A percentile compares a stretch with the other conserved stretches of the same genome.
These are phyloP conservation scores for Sclerotiophoma versabilis DNA, from an alignment of 2,329 filamentous ascomycete species.

Conservation along the genomic window DNA sequence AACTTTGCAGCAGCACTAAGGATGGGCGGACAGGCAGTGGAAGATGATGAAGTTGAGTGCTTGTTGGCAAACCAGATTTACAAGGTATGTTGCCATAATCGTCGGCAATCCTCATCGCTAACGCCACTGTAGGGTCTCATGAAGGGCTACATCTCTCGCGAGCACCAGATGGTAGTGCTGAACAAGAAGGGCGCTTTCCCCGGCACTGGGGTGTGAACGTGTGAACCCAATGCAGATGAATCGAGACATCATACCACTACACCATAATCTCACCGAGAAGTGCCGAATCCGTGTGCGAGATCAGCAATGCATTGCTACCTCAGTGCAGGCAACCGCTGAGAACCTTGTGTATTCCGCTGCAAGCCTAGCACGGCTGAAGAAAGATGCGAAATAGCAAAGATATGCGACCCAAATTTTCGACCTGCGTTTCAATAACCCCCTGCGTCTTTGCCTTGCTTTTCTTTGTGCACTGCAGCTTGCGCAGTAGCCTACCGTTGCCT, in stretches of 20 bases:
- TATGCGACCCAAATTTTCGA: slow-evolving; percentile 6
- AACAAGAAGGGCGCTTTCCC: slow-evolving; percentile 95
- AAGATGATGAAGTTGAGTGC: slow-evolving; percentile 94
- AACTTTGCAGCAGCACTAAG: slow-evolving; percentile 88
- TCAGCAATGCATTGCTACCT: background rate
- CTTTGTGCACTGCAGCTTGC: slow-evolving; percentile 6
- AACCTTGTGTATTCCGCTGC: background rate
- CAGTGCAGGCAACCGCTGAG: background rate
- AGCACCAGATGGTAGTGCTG: slow-evolving; percentile 86
- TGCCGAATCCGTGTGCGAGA: background rate
- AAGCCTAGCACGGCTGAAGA: background rate
- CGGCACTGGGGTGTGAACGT: slow-evolving; percentile 77
- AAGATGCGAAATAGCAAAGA: background rate
- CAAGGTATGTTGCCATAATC: slow-evolving; percentile 69
- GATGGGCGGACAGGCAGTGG: slow-evolving; percentile 72
- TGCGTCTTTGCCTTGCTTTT: slow-evolving; percentile 11
- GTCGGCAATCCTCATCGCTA: slow-evolving; percentile 15
- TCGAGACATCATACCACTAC: background rate
- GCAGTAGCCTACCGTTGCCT: slow-evolving; percentile 7
- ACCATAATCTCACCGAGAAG: background rate
- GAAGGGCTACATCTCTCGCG: slow-evolving; percentile 97
- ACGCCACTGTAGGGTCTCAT: slow-evolving; percentile 73
- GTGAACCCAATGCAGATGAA: background rate
- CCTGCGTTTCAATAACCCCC: slow-evolving; percentile 14
- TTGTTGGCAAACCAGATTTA: slow-evolving; percentile 96